Base-by-base conservation (phyloP, 2,329 filamentous ascomycete species). In the Lachnellula occidentalis region DNA sequence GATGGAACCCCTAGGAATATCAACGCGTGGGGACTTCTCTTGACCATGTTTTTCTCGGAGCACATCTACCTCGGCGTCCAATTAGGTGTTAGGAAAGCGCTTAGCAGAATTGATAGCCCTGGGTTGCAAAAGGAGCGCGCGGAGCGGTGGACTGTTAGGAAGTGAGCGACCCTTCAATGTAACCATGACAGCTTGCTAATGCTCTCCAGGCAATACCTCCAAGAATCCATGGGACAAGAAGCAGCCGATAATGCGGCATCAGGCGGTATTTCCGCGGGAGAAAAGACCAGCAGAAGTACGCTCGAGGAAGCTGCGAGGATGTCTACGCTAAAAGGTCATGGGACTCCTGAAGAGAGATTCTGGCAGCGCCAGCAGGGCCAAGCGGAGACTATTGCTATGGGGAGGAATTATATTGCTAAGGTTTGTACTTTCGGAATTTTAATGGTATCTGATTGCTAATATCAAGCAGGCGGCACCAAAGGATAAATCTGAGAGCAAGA, bases 31-130 rank as follows among this genome's bases (percentile, higher is more conserved):
- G 89, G 85, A 0, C 76, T 96, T 2, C 78, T 99, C 5, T 75
- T 96, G 17, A 83, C 85, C 19, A 86, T 99, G 54, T 81, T 97
- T 63, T 81, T 95, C 62, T 85, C 90, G 0, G 94, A 99, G 69
- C 92, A 99, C 68, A 73, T 92, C 15, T 97, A 95, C 69, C 81
- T 99, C n/a, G 75, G 85, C 2, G 80, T 89, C 2, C 86, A 92
- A 64, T 79, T 86, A 58, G 80, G 78, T 0, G 87, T 96, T 4
- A 82, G 86, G 41, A 80, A 83, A 51, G 84, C 85, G 4, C 81
- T 99, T 63, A 78, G 77, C 56, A 94, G 91, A 69, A 74, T 96
- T 51, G 92, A 97, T 65, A 92, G 87, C 46, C 89, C 90, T 0
- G 92, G 91, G 1, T 76, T 92, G 54, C 89, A 95, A 65, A 91